A percentile compares a stretch with the other conserved stretches of the same genome.
These are phyloP conservation scores for Mycena crocata DNA, from an alignment of 768 basidiomycete genomes.

Conservation along the genomic window DNA sequence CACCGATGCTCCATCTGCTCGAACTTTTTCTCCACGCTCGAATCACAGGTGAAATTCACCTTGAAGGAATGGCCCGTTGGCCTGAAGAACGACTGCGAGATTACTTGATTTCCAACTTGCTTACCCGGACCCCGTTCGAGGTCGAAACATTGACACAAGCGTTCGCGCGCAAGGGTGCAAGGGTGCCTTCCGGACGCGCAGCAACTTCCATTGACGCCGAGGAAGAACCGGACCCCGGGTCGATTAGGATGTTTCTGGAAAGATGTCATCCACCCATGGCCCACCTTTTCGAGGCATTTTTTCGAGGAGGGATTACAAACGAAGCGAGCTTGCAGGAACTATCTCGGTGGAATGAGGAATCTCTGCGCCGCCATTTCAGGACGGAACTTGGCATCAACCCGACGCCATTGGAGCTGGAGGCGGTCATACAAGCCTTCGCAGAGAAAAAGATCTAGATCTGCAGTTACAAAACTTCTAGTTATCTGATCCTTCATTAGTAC, in stretches of 20 bases:
- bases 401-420: constrained; percentile 15
- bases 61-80: constrained; percentile 1
- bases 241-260: too few relatives aligned
- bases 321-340: constrained; percentile 9
- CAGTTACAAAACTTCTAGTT: not conserved
- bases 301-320: constrained; percentile 10
- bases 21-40: constrained; percentile 2
- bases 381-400: not conserved
- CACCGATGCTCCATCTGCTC: constrained; percentile 29
- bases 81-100: not conserved
- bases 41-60: constrained; percentile 25
- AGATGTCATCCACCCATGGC: constrained; percentile 26
- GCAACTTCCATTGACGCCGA: too few relatives aligned
- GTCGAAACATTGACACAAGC: constrained; percentile 22
- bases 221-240: too few relatives aligned
- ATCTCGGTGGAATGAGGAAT: not conserved
- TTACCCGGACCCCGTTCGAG: constrained; percentile 10
- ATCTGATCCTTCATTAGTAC: not conserved
- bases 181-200: too few relatives aligned
- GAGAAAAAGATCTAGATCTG: not conserved
- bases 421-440: constrained; percentile 19
- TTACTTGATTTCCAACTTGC: constrained; percentile 1
- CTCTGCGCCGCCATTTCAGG: constrained; percentile 2
- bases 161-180: too few relatives aligned
- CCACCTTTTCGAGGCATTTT: constrained; percentile 18